Percentiles rank a stretch among this genome's conserved stretches.
These are phyloP conservation scores for Sphaerobolus stellatus DNA, from an alignment of 1,284 basidiomycete species.

Conservation along the genomic window DNA sequence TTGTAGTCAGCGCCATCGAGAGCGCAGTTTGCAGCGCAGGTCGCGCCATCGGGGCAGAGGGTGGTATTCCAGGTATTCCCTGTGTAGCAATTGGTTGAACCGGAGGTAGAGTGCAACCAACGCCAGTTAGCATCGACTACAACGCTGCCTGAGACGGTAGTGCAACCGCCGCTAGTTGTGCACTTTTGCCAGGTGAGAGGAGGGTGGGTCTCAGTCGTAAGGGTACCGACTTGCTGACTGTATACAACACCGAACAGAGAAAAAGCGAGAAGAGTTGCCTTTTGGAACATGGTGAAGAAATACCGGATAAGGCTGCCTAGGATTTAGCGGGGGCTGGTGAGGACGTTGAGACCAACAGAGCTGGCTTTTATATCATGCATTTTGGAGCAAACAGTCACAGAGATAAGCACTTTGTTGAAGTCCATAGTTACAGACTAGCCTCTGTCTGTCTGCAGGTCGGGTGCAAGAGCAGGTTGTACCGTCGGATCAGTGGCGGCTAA, in stretches of 20 bases:
- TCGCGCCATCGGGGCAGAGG: slow-evolving; percentile 46
- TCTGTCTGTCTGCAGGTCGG: too few species aligned
- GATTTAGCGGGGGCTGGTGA: too few species aligned
- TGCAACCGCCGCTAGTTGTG: slow-evolving; percentile 41
- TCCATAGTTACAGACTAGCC: too few species aligned
- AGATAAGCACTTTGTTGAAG: too few species aligned
- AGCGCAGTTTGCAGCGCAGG: slow-evolving; percentile 52
- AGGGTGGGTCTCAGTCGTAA: slow-evolving; percentile 42
- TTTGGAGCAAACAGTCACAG: too few species aligned
- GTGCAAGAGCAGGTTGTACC: too few species aligned
- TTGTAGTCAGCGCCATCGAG: slow-evolving; percentile 58
- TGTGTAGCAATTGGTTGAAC: slow-evolving; percentile 55
- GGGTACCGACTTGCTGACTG: slow-evolving; percentile 42
- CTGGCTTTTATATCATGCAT: too few species aligned
- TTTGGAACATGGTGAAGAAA: slow-evolving; percentile 32
- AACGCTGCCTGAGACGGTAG: slow-evolving; percentile 32
- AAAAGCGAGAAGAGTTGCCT: slow-evolving; percentile 31
- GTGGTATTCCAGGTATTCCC: slow-evolving; percentile 51
- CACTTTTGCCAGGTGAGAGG: slow-evolving; percentile 40
- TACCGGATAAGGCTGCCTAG: too few species aligned
- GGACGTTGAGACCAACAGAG: too few species aligned
- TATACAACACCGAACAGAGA: slow-evolving; percentile 33
- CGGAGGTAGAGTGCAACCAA: slow-evolving; percentile 44
- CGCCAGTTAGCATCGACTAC: slow-evolving; percentile 56
- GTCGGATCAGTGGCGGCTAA: too few species aligned